phyloP scores from a whole-genome alignment of 2,329 filamentous ascomycete species.

The Claviceps capensis region DNA sequence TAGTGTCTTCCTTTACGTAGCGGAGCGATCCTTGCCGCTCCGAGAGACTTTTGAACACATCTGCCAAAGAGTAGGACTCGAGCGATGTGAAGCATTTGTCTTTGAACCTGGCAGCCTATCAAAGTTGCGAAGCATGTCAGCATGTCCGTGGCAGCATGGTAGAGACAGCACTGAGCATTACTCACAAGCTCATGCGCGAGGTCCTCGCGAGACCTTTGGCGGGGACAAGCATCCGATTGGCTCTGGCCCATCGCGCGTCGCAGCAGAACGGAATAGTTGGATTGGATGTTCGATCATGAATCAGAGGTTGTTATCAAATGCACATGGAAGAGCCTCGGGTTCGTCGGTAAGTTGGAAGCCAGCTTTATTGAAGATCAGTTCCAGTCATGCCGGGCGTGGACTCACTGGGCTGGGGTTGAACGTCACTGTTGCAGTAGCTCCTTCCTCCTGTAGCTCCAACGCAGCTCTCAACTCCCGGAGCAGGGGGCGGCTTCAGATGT shows the following conservation, averaged over 20 bases:
- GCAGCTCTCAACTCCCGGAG: neutral
- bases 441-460: neutral
- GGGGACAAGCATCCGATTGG: constrained; percentile 31
- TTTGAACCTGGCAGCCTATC: constrained; percentile 48
- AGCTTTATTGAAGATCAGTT: neutral
- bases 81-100: constrained; percentile 57
- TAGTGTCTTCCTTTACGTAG: constrained; percentile 55
- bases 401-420: neutral
- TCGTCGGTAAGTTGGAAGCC: neutral
- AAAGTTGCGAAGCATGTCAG: neutral
- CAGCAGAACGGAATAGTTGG: neutral
- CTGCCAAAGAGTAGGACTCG: constrained; percentile 59
- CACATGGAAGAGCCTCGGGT: neutral
- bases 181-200: constrained; percentile 37
- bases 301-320: neutral
- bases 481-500: neutral
- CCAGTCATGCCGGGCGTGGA: neutral
- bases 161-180: neutral
- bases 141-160: neutral
- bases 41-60: constrained; percentile 58
- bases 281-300: neutral
- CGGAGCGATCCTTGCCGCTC: constrained; percentile 46
- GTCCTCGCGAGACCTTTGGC: constrained; percentile 34
- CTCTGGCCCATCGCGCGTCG: constrained; percentile 31
- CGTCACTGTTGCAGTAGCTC: neutral